phyloP scores from a whole-genome alignment of 106 monocot genomes.

The Vanilla planifolia region DNA sequence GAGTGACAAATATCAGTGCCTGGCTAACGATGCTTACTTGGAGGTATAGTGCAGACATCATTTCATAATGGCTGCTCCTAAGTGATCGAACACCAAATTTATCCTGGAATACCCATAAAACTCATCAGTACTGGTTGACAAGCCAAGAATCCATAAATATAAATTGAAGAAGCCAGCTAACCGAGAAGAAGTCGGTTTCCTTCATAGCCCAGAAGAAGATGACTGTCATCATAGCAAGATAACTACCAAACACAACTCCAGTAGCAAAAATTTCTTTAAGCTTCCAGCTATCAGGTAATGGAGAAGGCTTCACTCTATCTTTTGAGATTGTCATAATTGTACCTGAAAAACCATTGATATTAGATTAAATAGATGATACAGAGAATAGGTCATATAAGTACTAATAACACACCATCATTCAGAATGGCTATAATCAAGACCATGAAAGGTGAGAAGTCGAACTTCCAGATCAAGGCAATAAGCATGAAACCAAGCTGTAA shows the following conservation, averaged over 20 bases:
- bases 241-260: slow-evolving; percentile 55
- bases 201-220: slow-evolving; percentile 74
- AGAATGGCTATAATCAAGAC: slow-evolving; percentile 68
- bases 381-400: background rate
- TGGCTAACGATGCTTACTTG: slow-evolving; percentile 9
- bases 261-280: slow-evolving; percentile 62
- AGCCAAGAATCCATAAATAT: no score
- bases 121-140: no score
- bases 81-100: slow-evolving; percentile 6
- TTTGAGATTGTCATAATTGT: slow-evolving; percentile 77
- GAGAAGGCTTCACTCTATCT: slow-evolving; percentile 67
- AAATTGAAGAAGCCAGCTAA: background rate
- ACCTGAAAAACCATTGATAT: slow-evolving; percentile 17
- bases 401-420: slow-evolving; percentile 40
- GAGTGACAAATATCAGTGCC: slow-evolving; percentile 1
- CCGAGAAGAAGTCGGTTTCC: slow-evolving; percentile 62
- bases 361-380: background rate
- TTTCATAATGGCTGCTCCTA: background rate
- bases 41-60: slow-evolving; percentile 8
- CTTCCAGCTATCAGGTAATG: slow-evolving; percentile 75
- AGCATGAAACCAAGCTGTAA: slow-evolving; percentile 64
- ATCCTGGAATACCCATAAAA: background rate
- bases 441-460: slow-evolving; percentile 74
- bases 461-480: slow-evolving; percentile 53
- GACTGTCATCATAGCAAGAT: slow-evolving; percentile 67